Conservation (phyloP, 2,329 filamentous ascomycete species). For the Nothopassalora personata region DNA sequence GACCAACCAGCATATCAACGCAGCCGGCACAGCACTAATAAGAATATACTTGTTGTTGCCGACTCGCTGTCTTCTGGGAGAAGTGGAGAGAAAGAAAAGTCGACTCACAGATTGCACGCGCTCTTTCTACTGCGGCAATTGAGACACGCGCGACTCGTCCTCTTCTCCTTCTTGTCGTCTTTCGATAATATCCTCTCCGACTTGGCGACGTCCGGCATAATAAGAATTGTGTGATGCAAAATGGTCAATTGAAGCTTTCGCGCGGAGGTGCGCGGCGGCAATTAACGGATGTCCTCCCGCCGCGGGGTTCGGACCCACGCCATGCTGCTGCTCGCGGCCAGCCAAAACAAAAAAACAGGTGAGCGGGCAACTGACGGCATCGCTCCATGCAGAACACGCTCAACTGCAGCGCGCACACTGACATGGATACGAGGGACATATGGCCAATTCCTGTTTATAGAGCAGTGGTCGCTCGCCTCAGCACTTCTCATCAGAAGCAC, state of each 20-base stretch:
- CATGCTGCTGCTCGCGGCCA: background rate
- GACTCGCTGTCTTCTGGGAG: background rate
- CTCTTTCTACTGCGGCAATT: constrained; percentile 48
- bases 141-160: constrained; percentile 38
- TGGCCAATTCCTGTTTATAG: background rate
- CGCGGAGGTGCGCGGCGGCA: background rate
- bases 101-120: constrained; percentile 48
- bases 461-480: background rate
- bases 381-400: background rate
- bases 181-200: background rate
- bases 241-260: background rate
- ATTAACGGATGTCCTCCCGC: background rate
- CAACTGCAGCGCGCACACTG: background rate
- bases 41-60: background rate
- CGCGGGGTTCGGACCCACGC: background rate
- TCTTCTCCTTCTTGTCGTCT: constrained; percentile 19
- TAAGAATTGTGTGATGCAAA: background rate
- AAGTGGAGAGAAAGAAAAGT: background rate
- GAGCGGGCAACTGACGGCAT: background rate
- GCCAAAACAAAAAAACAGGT: no score
- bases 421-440: background rate
- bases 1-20: background rate
- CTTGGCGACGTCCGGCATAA: background rate
- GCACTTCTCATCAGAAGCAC: background rate
- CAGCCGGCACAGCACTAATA: background rate